These are phyloP conservation scores for Xylaria sp. DNA, from an alignment of 2,329 filamentous ascomycete genomes.

Conservation along the genomic window DNA sequence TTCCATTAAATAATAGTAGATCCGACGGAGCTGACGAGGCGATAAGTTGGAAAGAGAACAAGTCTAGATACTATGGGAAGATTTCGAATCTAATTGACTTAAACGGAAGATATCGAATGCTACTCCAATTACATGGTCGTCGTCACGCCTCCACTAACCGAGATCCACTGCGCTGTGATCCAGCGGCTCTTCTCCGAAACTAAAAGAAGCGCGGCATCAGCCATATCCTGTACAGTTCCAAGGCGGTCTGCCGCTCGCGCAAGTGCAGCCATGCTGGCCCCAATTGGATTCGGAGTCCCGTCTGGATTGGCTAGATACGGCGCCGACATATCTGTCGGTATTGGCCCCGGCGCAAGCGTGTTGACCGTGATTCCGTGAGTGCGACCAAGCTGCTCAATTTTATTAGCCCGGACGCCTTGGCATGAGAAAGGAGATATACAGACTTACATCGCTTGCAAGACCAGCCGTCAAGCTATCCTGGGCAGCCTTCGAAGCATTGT, in stretches of 20 bases:
- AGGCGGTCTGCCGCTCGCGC: constrained; percentile 34
- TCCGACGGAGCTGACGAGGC: background rate
- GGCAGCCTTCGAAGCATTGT: constrained; percentile 39
- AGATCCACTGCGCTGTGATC: constrained; percentile 43
- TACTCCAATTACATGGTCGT: constrained; percentile 4
- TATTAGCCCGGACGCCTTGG: constrained; percentile 2
- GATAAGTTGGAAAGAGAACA: background rate
- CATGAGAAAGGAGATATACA: background rate
- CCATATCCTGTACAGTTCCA: constrained; percentile 40
- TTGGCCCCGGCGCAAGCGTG: constrained; percentile 37
- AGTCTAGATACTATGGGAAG: background rate
- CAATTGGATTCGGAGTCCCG: constrained; percentile 18
- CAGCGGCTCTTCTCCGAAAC: constrained; percentile 41
- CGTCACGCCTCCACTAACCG: constrained; percentile 33
- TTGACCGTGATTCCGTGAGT: constrained; percentile 42
- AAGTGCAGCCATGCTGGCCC: constrained; percentile 11
- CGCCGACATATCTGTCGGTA: constrained; percentile 34
- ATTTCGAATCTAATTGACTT: background rate
- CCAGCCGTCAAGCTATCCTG: constrained; percentile 34
- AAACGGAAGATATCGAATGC: background rate
- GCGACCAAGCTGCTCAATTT: constrained; percentile 35
- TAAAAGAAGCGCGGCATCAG: constrained; percentile 39
- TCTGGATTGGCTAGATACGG: constrained; percentile 30
- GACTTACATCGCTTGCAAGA: constrained; percentile 37
- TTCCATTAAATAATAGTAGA: no score